Conservation (phyloP, 1,284 basidiomycete species). For the Fistulinella cinereoalba region DNA sequence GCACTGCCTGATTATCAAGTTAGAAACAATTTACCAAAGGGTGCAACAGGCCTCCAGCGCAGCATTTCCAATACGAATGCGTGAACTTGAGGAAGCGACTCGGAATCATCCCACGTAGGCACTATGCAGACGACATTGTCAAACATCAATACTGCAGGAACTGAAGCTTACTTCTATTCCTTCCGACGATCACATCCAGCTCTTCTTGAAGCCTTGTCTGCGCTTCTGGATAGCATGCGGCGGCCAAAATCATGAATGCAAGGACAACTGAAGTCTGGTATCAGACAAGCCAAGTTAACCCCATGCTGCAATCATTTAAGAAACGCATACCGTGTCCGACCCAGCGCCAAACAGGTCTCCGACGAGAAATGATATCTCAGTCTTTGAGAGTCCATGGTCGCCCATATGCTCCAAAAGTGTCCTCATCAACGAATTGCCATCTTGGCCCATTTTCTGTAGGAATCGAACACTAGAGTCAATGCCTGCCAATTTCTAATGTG, state of each 20-base stretch:
- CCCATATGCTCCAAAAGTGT: slow-evolving; percentile 51
- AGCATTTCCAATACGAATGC: slow-evolving; percentile 61
- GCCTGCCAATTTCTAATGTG: neutral
- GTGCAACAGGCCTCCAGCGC: slow-evolving; percentile 61
- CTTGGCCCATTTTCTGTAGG: slow-evolving; percentile 32
- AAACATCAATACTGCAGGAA: neutral
- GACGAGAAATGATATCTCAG: slow-evolving; percentile 58
- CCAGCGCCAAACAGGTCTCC: slow-evolving; percentile 64
- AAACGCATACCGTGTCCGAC: slow-evolving; percentile 45
- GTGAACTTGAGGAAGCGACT: slow-evolving; percentile 49
- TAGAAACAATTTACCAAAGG: slow-evolving; percentile 37
- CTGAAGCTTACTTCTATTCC: slow-evolving; percentile 41
- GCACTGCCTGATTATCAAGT: neutral
- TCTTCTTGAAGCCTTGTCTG: slow-evolving; percentile 58
- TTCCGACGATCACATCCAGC: slow-evolving; percentile 55
- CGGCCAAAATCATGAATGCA: slow-evolving; percentile 58
- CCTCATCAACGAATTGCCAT: slow-evolving; percentile 48
- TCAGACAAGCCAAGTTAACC: neutral
- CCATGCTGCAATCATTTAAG: neutral
- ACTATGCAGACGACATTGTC: slow-evolving; percentile 32
- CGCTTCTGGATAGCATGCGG: slow-evolving; percentile 56
- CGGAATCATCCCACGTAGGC: slow-evolving; percentile 50
- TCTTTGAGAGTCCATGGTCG: slow-evolving; percentile 46
- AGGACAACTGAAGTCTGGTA: slow-evolving; percentile 54
- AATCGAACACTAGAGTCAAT: neutral